Evolutionary conservation across 1,284 basidiomycete species (phyloP).

Genomic region (Chalciporus piperatoides): DNA sequence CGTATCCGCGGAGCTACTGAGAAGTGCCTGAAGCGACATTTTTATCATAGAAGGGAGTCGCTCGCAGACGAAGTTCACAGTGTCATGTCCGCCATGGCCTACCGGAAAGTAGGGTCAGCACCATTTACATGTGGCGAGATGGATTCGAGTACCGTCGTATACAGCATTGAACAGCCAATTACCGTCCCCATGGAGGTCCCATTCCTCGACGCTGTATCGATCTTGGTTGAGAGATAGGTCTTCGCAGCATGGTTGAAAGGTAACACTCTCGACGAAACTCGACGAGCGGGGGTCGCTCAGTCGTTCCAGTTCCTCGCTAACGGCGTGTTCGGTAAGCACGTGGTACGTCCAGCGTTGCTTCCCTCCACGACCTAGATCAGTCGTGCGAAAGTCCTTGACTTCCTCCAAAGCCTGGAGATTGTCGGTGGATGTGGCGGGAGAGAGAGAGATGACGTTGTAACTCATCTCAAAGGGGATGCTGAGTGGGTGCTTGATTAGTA

Average conservation of each 20-base stretch:
- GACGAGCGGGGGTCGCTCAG: slow-evolving; percentile 36
- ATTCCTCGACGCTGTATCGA: slow-evolving; percentile 50
- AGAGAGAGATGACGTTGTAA: slow-evolving; percentile 39
- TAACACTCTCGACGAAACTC: slow-evolving; percentile 45
- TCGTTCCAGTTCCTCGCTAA: slow-evolving; percentile 46
- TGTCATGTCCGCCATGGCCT: slow-evolving; percentile 63
- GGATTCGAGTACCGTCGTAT: slow-evolving; percentile 49
- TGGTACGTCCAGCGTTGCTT: slow-evolving; percentile 55
- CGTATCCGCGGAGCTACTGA: slow-evolving; percentile 33
- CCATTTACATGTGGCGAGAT: background rate
- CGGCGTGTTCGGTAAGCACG: slow-evolving; percentile 43
- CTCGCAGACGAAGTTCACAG: slow-evolving; percentile 49
- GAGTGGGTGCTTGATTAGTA: slow-evolving; percentile 2
- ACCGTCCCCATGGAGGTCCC: slow-evolving; percentile 51
- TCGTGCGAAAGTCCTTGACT: slow-evolving; percentile 49
- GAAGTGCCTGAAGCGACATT: slow-evolving; percentile 38
- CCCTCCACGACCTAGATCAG: slow-evolving; percentile 55
- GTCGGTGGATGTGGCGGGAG: slow-evolving; percentile 45
- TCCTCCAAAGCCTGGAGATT: slow-evolving; percentile 48
- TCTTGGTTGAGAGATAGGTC: slow-evolving; percentile 51
- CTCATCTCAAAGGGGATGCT: slow-evolving; percentile 26
- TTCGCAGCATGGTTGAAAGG: slow-evolving; percentile 58
- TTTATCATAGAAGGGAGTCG: slow-evolving; percentile 46
- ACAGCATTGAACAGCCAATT: slow-evolving; percentile 57
- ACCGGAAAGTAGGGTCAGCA: slow-evolving; percentile 12